Conservation (phyloP, 768 basidiomycete genomes). For the Termitomyces sp. region DNA sequence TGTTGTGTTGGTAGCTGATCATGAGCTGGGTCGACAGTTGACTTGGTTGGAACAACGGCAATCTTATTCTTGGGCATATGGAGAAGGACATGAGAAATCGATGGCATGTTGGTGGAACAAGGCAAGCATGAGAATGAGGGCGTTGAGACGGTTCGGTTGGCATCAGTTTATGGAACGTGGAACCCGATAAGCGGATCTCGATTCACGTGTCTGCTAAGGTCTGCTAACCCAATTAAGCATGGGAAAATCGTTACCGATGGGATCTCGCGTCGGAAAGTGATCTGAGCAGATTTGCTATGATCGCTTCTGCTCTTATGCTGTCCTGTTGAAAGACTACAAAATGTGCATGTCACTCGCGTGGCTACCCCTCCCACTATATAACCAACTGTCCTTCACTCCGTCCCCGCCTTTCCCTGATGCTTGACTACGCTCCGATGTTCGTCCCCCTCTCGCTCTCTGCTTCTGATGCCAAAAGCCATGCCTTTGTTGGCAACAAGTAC, state of each 20-base stretch:
- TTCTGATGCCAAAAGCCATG: slow-evolving; percentile 25
- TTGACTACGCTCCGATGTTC: slow-evolving; percentile 24
- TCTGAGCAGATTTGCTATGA: slow-evolving; percentile 19
- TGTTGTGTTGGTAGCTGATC: slow-evolving; percentile 16
- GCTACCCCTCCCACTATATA: slow-evolving; percentile 21
- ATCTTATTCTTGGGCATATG: slow-evolving; percentile 22
- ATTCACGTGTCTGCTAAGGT: slow-evolving; percentile 25
- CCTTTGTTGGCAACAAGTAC: slow-evolving; percentile 29
- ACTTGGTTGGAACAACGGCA: slow-evolving; percentile 13
- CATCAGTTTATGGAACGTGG: slow-evolving; percentile 17
- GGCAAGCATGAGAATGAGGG: slow-evolving; percentile 22
- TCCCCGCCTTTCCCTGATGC: slow-evolving; percentile 24
- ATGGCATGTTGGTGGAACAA: slow-evolving; percentile 15
- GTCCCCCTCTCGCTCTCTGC: slow-evolving; percentile 17
- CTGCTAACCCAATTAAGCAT: slow-evolving; percentile 27
- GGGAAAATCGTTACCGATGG: slow-evolving; percentile 26
- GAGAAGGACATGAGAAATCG: slow-evolving; percentile 20
- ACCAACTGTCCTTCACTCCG: slow-evolving; percentile 20
- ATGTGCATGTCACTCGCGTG: slow-evolving; percentile 25
- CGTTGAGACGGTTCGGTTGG: slow-evolving; percentile 18
- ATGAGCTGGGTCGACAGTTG: slow-evolving; percentile 12
- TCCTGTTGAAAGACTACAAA: slow-evolving; percentile 24
- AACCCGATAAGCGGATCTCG: slow-evolving; percentile 29
- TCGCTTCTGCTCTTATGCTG: slow-evolving; percentile 23
- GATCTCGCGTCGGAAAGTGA: slow-evolving; percentile 23